A percentile compares a stretch with the other conserved stretches of the same genome.
phyloP scores from a whole-genome alignment of 768 basidiomycete genomes.

The Lactifluus rugatus region DNA sequence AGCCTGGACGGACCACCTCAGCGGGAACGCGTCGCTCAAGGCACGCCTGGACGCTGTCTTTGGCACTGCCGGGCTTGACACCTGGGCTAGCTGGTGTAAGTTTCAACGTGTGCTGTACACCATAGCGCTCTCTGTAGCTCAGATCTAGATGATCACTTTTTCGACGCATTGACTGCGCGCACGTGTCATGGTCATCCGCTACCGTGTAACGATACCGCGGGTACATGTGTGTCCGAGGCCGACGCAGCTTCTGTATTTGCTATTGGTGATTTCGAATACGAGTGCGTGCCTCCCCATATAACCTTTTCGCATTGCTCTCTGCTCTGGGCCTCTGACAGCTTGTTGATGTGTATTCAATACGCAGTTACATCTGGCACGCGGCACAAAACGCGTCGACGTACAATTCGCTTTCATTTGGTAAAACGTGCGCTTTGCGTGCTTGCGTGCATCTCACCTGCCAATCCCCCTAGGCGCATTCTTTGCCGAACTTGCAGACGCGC shows the following conservation, averaged over 20 bases:
- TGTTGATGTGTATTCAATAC: neutral
- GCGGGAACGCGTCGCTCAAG: constrained; percentile 29
- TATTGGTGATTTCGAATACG: constrained; percentile 34
- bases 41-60: constrained; percentile 30
- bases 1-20: constrained; percentile 38
- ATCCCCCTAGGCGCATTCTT: constrained; percentile 34
- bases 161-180: constrained; percentile 42
- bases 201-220: constrained; percentile 33
- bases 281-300: constrained; percentile 22
- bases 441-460: neutral
- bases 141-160: constrained; percentile 37
- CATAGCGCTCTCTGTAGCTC: constrained; percentile 17
- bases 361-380: constrained; percentile 41
- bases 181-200: constrained; percentile 37
- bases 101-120: neutral
- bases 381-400: constrained; percentile 37
- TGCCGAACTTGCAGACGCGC: constrained; percentile 31
- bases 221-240: constrained; percentile 32
- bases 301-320: neutral
- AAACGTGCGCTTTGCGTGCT: neutral
- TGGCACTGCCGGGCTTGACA: constrained; percentile 32
- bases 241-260: constrained; percentile 30
- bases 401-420: constrained; percentile 37
- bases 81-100: constrained; percentile 39
- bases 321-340: neutral